Evolutionary conservation across 306 rosid species (phyloP).

Genomic region (Castanospermum australe): DNA sequence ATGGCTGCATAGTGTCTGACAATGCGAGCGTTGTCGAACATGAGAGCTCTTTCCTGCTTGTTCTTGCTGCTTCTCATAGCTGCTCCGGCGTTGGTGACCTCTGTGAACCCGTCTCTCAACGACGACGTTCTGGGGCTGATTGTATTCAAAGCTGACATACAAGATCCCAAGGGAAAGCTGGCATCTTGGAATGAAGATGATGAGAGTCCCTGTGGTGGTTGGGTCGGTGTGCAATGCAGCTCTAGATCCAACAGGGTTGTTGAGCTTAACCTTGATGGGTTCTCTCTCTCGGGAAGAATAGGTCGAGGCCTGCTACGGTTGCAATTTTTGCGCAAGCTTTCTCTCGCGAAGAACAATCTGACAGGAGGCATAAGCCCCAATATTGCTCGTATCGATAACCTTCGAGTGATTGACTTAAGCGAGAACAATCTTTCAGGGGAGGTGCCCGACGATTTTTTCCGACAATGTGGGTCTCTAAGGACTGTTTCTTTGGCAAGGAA

Average conservation of each 20-base stretch:
- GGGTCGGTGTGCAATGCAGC: constrained; percentile 85
- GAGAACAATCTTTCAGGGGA: constrained; percentile 69
- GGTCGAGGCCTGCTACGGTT: constrained; percentile 81
- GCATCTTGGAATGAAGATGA: constrained; percentile 90
- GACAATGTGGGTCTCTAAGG: constrained; percentile 94
- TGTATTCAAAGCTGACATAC: constrained; percentile 87
- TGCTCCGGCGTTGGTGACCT: constrained; percentile 37
- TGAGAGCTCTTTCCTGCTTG: constrained; percentile 40
- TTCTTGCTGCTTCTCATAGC: constrained; percentile 38
- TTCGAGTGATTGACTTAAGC: constrained; percentile 78
- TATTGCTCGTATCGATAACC: constrained; percentile 63
- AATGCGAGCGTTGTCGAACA: constrained; percentile 47
- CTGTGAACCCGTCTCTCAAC: constrained; percentile 80
- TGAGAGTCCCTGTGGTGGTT: constrained; percentile 63
- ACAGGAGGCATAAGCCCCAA: constrained; percentile 69
- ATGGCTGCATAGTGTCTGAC: constrained; percentile 46
- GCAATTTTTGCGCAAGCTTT: constrained; percentile 68
- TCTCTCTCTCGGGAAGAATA: constrained; percentile 74
- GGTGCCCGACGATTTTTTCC: constrained; percentile 69
- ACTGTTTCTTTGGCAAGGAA: constrained; percentile 64
- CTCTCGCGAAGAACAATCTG: constrained; percentile 75
- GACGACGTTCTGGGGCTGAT: constrained; percentile 95
- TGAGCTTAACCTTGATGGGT: constrained; percentile 81
- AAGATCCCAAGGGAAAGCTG: constrained; percentile 78
- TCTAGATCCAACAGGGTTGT: constrained; percentile 89